Percentiles rank a stretch among this genome's conserved stretches.
phyloP scores from a whole-genome alignment of 495 filamentous ascomycete species.

The Cetradonia linearis region DNA sequence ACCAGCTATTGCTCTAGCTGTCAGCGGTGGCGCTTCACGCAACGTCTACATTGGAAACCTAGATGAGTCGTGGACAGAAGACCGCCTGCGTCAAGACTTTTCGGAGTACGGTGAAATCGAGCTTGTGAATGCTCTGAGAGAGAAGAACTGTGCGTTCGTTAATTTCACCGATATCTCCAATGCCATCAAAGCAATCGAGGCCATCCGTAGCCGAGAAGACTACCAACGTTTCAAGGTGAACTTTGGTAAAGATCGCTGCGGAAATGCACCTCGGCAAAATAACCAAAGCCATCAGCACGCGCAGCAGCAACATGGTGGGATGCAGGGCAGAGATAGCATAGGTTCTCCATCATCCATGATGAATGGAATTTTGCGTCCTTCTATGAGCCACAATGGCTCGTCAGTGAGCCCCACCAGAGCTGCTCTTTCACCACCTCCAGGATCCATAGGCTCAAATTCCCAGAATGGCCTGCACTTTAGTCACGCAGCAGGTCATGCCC shows the following conservation, averaged over 20 bases:
- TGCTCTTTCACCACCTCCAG: slow-evolving; percentile 45
- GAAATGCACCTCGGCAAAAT: slow-evolving; percentile 87
- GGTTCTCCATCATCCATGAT: slow-evolving; percentile 53
- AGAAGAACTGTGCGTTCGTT: slow-evolving; percentile 99
- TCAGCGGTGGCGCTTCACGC: slow-evolving; percentile 85
- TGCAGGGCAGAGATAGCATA: slow-evolving; percentile 37
- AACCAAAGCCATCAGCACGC: slow-evolving; percentile 46
- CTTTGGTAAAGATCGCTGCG: slow-evolving; percentile 96
- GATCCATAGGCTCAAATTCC: slow-evolving; percentile 41
- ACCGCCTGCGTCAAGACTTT: slow-evolving; percentile 90
- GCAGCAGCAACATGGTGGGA: slow-evolving; percentile 41
- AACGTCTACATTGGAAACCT: slow-evolving; percentile 98
- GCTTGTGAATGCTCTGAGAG: slow-evolving; percentile 87
- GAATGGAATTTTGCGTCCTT: slow-evolving; percentile 36
- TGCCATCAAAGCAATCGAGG: slow-evolving; percentile 98
- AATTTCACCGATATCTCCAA: slow-evolving; percentile 99
- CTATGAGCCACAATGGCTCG: slow-evolving; percentile 47
- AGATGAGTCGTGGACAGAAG: slow-evolving; percentile 94
- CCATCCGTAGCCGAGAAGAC: slow-evolving; percentile 84
- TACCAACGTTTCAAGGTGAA: slow-evolving; percentile 99
- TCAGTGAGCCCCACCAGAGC: slow-evolving; percentile 59
- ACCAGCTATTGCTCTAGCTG: slow-evolving; percentile 89
- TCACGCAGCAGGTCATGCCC: slow-evolving; percentile 37
- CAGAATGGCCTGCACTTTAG: slow-evolving; percentile 39
- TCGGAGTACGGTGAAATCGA: slow-evolving; percentile 98